phyloP scores from a whole-genome alignment of 2,329 filamentous ascomycete genomes.

The Verticillium zaregamsianum region DNA sequence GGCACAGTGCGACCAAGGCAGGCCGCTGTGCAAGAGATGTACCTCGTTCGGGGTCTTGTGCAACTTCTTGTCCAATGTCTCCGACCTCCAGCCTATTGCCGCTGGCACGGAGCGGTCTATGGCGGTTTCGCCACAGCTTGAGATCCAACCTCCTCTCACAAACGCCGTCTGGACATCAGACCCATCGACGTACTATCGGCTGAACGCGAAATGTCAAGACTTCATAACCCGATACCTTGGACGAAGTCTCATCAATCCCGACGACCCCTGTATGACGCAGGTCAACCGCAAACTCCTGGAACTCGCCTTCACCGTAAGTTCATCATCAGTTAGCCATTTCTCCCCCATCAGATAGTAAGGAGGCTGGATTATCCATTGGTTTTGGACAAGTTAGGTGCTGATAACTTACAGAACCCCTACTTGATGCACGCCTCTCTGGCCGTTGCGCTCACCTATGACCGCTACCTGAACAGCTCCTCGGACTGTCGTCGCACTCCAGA shows the following conservation, averaged over 20 bases:
- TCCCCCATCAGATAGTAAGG: too few relatives aligned
- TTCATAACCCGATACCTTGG: slow-evolving; percentile 35
- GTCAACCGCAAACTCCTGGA: slow-evolving; percentile 33
- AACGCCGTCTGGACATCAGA: slow-evolving; percentile 30
- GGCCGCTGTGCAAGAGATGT: too few relatives aligned
- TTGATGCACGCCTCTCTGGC: slow-evolving; percentile 43
- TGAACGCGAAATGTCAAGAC: slow-evolving; percentile 34
- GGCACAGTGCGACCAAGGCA: too few relatives aligned
- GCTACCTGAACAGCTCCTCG: slow-evolving; percentile 20
- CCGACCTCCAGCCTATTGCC: too few relatives aligned
- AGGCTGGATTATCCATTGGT: too few relatives aligned
- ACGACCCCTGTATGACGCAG: slow-evolving; percentile 29
- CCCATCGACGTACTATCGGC: slow-evolving; percentile 24
- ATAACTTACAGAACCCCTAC: slow-evolving; percentile 28
- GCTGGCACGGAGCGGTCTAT: too few relatives aligned
- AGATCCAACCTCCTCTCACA: slow-evolving; percentile 15
- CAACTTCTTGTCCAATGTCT: too few relatives aligned
- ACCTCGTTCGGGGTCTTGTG: too few relatives aligned
- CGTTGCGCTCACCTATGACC: slow-evolving; percentile 35
- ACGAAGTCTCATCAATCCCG: slow-evolving; percentile 29
- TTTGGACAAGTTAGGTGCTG: too few relatives aligned
- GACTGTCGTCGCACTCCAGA: slow-evolving; percentile 21
- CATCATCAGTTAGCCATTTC: too few relatives aligned
- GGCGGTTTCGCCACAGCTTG: too few relatives aligned
- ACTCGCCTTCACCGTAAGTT: slow-evolving; percentile 32